Base-by-base conservation (phyloP, 139 green algal species). In the Chlamydomonas sp. region DNA sequence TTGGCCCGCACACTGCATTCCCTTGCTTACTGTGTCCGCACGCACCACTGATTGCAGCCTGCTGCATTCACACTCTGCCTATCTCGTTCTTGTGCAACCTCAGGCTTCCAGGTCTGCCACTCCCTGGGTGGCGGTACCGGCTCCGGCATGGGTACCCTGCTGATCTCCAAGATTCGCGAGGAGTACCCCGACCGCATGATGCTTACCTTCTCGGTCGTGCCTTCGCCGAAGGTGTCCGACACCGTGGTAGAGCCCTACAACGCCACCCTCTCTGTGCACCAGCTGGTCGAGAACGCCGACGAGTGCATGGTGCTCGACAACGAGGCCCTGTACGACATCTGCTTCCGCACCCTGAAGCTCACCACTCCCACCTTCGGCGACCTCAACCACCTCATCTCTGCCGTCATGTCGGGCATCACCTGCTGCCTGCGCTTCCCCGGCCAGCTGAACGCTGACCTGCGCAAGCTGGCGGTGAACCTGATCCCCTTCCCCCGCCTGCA, bases 171-270 rank as follows among this genome's bases (percentile, higher is more conserved):
- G 95, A 99, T 99, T 80, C 95, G 97, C 62, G 97, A 99, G 94
- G 98, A 99, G 93, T 99, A 99, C 94, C 96, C 96, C 80, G 97
- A 99, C 92, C 95, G 97, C 89, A 99, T 99, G 97, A 99, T 99
- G 98, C 90, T 98, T 63, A 99, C 97, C 84, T 99, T 99, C 94
- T 99, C 97, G 2, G 98, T 99, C 18, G 97, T 99, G 84, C 98
- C 98, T 31, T 99, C 97, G 69, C 98, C 98, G 88, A 99, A 99
- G 95, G 97, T 99, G 93, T 99, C 98, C 58, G 98, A 99, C 95
- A 99, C 98, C 10, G 98, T 99, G 64, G 98, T 99, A 78, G 98
- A 99, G 96, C 98, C 98, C 75, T 99, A 99, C 96, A 99, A 99
- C 90, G 98, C 98, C 88, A 99, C 98, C 69, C 95, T 99, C 80